Percentiles rank a stretch among this genome's conserved stretches.
These are phyloP conservation scores for Rhynchospora tenuis DNA, from an alignment of 176 grass and related monocot species.

Conservation along the genomic window DNA sequence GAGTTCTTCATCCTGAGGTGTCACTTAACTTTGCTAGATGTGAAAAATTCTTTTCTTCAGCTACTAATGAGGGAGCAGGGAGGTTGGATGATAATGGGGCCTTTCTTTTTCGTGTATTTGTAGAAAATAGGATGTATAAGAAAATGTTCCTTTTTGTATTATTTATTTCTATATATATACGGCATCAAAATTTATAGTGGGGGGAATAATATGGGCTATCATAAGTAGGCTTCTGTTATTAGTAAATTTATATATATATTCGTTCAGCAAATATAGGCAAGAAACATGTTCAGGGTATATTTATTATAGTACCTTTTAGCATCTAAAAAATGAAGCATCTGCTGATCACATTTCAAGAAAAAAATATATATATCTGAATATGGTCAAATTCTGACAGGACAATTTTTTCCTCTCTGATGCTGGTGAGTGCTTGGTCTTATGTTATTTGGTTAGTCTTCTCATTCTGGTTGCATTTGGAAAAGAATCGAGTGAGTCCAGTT, in stretches of 20 bases:
- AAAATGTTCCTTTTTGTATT: conserved; percentile 21
- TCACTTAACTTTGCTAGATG: not conserved
- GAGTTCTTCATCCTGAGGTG: conserved; percentile 44
- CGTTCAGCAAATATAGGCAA: not conserved
- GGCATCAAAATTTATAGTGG: not conserved
- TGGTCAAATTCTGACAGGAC: not conserved
- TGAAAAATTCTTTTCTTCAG: conserved; percentile 14
- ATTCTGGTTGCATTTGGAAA: not conserved
- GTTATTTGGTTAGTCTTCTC: not conserved
- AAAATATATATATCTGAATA: not conserved
- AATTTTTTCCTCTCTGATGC: not conserved
- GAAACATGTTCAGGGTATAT: not conserved
- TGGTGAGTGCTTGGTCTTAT: not conserved
- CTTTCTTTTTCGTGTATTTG: conserved; percentile 26
- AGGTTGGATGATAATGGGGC: not conserved
- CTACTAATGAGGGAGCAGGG: not conserved
- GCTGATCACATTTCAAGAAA: not conserved
- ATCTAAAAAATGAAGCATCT: not conserved
- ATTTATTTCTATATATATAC: conserved; percentile 21
- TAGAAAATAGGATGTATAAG: conserved; percentile 29
- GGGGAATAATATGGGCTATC: not conserved
- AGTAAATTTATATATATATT: conserved; percentile 12
- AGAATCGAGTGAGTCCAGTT: not conserved
- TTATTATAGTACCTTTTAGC: conserved; percentile 9
- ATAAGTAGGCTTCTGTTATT: not conserved